These are phyloP conservation scores for Lasiodiplodia theobromae DNA, from an alignment of 2,329 filamentous ascomycete species.

Conservation along the genomic window DNA sequence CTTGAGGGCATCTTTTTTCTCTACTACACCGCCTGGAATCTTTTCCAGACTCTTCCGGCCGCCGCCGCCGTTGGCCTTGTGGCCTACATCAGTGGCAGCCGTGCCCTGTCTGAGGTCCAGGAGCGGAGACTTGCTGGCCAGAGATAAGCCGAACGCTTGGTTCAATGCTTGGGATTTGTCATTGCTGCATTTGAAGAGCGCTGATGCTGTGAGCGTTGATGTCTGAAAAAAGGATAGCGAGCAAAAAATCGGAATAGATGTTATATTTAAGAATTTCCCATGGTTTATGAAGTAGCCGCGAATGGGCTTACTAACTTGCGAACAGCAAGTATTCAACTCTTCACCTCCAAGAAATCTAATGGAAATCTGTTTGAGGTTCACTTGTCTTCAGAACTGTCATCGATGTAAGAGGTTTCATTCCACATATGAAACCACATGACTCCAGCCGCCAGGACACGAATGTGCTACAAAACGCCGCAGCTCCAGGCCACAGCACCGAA, in stretches of 20 bases:
- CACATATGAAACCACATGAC: not conserved
- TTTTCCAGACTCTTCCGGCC: slow-evolving; percentile 86
- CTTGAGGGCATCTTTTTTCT: slow-evolving; percentile 94
- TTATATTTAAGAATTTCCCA: not conserved
- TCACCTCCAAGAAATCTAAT: not conserved
- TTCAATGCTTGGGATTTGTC: not conserved
- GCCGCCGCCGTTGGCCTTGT: slow-evolving; percentile 71
- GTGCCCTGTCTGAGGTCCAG: slow-evolving; percentile 93
- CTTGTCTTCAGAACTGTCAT: not conserved
- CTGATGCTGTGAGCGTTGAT: slow-evolving; percentile 17
- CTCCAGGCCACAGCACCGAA: not conserved
- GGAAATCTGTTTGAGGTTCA: not conserved
- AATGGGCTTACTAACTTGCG: not conserved
- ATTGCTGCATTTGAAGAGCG: slow-evolving; percentile 13
- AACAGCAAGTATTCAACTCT: not conserved
- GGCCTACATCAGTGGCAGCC: slow-evolving; percentile 84
- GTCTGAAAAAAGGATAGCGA: slow-evolving; percentile 17
- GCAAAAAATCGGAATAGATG: slow-evolving; percentile 1
- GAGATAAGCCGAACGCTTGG: slow-evolving; percentile 49
- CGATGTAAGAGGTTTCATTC: not conserved
- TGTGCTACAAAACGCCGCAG: not conserved
- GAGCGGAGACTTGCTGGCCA: slow-evolving; percentile 79
- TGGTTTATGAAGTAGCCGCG: not conserved
- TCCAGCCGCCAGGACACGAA: not conserved
- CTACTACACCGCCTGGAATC: slow-evolving; percentile 91